Percentiles rank a stretch among this genome's conserved stretches.
These are phyloP conservation scores for Bryoerythrophyllum caledonicum DNA, from an alignment of 225 moss, liverwort and hornwort genomes.

Conservation along the genomic window DNA sequence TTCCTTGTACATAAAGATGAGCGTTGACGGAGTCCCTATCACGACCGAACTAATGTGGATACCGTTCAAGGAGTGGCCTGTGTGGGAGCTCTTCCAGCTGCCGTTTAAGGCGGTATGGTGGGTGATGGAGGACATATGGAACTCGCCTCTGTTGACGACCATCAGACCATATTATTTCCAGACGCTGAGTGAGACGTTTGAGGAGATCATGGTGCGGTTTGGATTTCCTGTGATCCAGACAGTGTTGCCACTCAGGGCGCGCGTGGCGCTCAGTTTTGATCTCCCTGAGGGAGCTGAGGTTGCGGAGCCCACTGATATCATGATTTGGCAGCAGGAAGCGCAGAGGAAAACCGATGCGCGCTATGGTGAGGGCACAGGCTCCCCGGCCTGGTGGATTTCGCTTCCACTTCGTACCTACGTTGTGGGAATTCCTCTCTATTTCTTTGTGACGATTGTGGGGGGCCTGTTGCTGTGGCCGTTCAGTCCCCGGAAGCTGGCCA, in stretches of 20 bases:
- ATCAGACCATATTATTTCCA: slow-evolving; percentile 85
- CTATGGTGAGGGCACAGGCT: slow-evolving; percentile 97
- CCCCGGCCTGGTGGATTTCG: slow-evolving; percentile 97
- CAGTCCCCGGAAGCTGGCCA: slow-evolving; percentile 59
- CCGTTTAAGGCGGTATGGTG: slow-evolving; percentile 87
- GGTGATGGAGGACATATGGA: slow-evolving; percentile 88
- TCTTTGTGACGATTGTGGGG: slow-evolving; percentile 58
- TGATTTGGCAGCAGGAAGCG: slow-evolving; percentile 99
- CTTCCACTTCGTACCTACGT: slow-evolving; percentile 81
- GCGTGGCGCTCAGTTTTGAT: slow-evolving; percentile 76
- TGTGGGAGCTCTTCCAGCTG: slow-evolving; percentile 70
- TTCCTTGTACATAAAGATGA: slow-evolving; percentile 72
- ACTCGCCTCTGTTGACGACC: slow-evolving; percentile 64
- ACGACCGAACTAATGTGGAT: slow-evolving; percentile 84
- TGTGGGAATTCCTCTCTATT: slow-evolving; percentile 78
- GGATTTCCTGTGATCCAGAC: slow-evolving; percentile 77
- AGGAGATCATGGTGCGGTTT: slow-evolving; percentile 91
- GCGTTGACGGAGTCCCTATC: slow-evolving; percentile 62
- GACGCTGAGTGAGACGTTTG: slow-evolving; percentile 65
- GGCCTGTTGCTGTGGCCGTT: slow-evolving; percentile 67
- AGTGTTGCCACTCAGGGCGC: slow-evolving; percentile 57
- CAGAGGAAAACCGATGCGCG: slow-evolving; percentile 89
- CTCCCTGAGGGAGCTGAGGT: slow-evolving; percentile 95
- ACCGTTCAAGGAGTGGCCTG: slow-evolving; percentile 76
- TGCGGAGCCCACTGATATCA: slow-evolving; percentile 93